phyloP scores from a whole-genome alignment of 805 yeast genomes.

The Nakazawaea wyomingensis region DNA sequence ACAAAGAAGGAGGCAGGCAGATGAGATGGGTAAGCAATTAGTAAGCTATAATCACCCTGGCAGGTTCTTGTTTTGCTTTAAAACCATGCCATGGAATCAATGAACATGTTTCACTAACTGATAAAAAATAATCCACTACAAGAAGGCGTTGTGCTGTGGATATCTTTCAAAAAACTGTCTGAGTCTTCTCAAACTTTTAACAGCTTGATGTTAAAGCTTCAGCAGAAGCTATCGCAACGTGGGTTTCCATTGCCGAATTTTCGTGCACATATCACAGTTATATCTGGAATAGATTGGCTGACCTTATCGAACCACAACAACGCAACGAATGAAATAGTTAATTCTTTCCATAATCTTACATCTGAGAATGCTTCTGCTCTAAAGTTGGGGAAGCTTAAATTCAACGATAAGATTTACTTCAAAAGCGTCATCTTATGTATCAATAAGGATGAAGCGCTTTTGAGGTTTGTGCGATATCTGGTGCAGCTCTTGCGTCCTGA shows the following conservation, averaged over 20 bases:
- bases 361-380: background rate
- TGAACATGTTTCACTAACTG: no score
- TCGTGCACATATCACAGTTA: slow-evolving; percentile 2
- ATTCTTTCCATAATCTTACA: no score
- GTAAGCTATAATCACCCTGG: no score
- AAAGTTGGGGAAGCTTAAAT: background rate
- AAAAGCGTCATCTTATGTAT: background rate
- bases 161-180: background rate
- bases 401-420: background rate
- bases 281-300: background rate
- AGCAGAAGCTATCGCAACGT: background rate
- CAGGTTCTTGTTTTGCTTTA: no score
- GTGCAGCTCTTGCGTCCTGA: background rate
- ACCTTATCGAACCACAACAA: no score
- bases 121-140: no score
- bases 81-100: no score
- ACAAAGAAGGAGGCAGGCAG: no score
- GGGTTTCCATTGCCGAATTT: background rate
- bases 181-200: background rate
- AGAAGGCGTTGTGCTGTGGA: slow-evolving; percentile 5
- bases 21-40: background rate
- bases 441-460: background rate
- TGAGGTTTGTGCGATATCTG: background rate
- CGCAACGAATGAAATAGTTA: no score
- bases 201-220: background rate